Evolutionary conservation across 2,329 filamentous ascomycete genomes (phyloP), one percentile per base, ranked within the genome.

Genomic region (Emmonsiellopsis sp.): DNA sequence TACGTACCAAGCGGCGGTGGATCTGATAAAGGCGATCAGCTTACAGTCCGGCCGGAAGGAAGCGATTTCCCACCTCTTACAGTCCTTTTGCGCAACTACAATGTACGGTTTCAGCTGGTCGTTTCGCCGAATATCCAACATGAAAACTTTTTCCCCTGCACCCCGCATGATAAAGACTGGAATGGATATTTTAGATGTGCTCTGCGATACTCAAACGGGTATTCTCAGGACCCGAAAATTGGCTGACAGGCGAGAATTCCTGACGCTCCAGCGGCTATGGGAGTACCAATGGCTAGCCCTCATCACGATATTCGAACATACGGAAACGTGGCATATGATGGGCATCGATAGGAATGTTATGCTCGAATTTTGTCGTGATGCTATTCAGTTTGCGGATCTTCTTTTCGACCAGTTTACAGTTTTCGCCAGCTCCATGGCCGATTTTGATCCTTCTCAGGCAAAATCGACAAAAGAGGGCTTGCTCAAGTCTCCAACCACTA

Each of bases 321-420:
- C 91, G 2, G 90, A 95, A 65, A 74, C 75, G 9, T 98, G 93
- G 93, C 89, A 88, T 58, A 74, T 81, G 21, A 68, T 72, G 46
- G 69, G 73, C 3, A 82, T 88, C 55, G 85, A 92, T 49, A 93
- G 89, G 65, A 71, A 76, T 17, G 76, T 82, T 52, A 91, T 98
- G 88, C 85, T 90, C 62, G 85, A 95, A 54, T 96, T 97, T 63
- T 96, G 91, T 65, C 85, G 93, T 59, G 89, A 95, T 65, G 87
- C 88, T 11, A 98, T 98, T 82, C 89, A 97, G 62, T 87, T 95
- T 64, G 91, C 92, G 0, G 88, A 95, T 63, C 79, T 81, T 37
- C 78, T 95, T 1, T 87, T 97, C 64, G 84, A 88, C 42, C 85
- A 95, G 61, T 93, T 94, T 66, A 85, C 84, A 49, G 80, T 96